Percentiles rank a stretch among this genome's conserved stretches.
Conservation (phyloP, 345 rosid genomes). For the Pistacia vera region DNA sequence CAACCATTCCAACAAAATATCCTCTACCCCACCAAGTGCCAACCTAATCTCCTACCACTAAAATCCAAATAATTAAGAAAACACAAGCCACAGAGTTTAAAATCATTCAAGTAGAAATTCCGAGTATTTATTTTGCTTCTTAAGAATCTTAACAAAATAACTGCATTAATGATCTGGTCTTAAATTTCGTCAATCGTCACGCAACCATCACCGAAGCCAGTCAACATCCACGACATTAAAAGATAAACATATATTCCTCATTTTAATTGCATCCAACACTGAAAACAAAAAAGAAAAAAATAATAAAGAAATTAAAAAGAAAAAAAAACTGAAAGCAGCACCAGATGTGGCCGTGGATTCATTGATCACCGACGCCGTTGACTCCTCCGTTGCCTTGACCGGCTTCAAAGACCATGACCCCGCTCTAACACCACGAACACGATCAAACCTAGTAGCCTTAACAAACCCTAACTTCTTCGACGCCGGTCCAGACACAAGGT, state of each 20-base stretch:
- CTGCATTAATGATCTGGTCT: too few species aligned
- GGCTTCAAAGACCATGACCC: conserved; percentile 35
- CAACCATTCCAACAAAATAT: conserved; percentile 9
- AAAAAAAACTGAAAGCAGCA: conserved; percentile 3
- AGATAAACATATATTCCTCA: not conserved
- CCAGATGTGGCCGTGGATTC: conserved; percentile 38
- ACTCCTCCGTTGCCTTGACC: conserved; percentile 49
- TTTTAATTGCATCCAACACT: not conserved
- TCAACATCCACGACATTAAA: not conserved
- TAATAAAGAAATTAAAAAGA: too few species aligned
- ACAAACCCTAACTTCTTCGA: conserved; percentile 14
- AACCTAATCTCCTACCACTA: not conserved
- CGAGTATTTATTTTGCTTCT: not conserved
- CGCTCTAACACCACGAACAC: conserved; percentile 15
- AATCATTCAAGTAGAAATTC: not conserved
- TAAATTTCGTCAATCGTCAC: too few species aligned
- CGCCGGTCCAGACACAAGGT: not conserved
- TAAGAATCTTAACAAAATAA: too few species aligned
- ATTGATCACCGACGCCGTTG: conserved; percentile 29
- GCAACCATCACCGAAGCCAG: too few species aligned
- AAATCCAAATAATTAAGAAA: not conserved
- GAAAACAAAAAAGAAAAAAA: too few species aligned
- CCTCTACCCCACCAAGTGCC: too few species aligned
- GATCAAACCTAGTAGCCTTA: conserved; percentile 2
- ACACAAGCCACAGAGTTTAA: conserved; percentile 7